Evolutionary conservation across 331 rosid species (phyloP).

Genomic region (Malus hybrid): DNA sequence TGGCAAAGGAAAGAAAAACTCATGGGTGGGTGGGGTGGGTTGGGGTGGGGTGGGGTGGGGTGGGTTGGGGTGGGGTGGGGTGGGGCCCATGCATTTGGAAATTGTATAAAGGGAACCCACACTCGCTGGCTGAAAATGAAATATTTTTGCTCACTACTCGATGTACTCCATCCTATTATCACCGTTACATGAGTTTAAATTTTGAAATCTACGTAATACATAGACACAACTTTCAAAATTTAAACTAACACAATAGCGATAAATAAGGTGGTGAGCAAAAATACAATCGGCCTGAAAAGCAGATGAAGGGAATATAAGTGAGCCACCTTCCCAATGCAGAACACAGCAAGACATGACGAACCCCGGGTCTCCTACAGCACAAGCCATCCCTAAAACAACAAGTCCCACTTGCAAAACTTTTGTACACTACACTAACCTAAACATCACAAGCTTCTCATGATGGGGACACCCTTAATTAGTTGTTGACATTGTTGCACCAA

Average conservation of each 20-base stretch:
- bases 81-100: slow-evolving; percentile 17
- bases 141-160: too few relatives aligned
- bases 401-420: slow-evolving; percentile 8
- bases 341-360: slow-evolving; percentile 10
- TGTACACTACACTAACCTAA: neutral
- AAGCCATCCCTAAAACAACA: neutral
- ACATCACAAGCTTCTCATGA: neutral
- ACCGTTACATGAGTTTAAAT: too few relatives aligned
- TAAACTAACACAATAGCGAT: too few relatives aligned
- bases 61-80: slow-evolving; percentile 13
- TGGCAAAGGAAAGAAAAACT: slow-evolving; percentile 1
- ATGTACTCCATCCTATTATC: too few relatives aligned
- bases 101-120: slow-evolving; percentile 18
- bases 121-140: slow-evolving; percentile 15
- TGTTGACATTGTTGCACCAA: neutral
- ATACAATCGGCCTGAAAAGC: slow-evolving; percentile 18
- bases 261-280: too few relatives aligned
- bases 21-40: slow-evolving; percentile 13
- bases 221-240: too few relatives aligned
- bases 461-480: neutral
- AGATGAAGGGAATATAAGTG: slow-evolving; percentile 19
- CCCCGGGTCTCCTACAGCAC: neutral
- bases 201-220: too few relatives aligned
- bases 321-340: slow-evolving; percentile 9
- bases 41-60: slow-evolving; percentile 14